Base-by-base conservation (phyloP, 2,329 filamentous ascomycete species). In the Sclerotiophoma versabilis region DNA sequence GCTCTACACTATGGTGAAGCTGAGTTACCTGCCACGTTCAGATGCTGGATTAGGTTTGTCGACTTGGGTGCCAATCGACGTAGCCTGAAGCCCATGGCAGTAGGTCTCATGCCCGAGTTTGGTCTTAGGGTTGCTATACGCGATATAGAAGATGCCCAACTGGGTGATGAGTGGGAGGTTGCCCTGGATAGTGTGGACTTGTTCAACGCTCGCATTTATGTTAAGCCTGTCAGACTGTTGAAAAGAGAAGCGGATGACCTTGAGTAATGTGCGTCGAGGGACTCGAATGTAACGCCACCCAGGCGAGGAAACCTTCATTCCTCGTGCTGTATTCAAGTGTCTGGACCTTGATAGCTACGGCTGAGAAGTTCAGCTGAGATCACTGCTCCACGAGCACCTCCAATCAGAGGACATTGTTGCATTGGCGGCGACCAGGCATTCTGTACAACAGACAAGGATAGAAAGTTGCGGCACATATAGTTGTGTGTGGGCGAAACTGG, bases 1-100 rank as follows among this genome's bases (percentile, higher is more conserved):
- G 84, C 83, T 12, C 80, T 82, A 63, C 79, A 84, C 63, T 85
- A 83, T 67, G 75, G 75, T 9, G 81, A 87, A 62, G 79, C 78
- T 10, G 45, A 70, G 1, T 69, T 87, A 4, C 84, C 84, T 0
- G 66, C 78, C 14, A 79, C 76, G 0, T 80, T 83, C 57, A 68
- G 54, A 17, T 71, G 74, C 23, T 68, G 65, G 59, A 62, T 76
- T 15, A 54, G 54, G 34, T 36, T 25, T 12, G 44, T 58, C 8
- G 48, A 46, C 19, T 19, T 44, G 14, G 17, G 26, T 46, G 56
- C 32, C 30, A 50, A 42, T 27, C 49, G 5, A 37, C 37, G 38
- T 26, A 27, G 42, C n/a, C 11, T 34, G 5, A 49, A 20, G 34
- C 34, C 39, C 30, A 49, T 37, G 29, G 49, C 60, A 3, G 4